phyloP scores from a whole-genome alignment of 306 rosid species.

The Ammopiptanthus mongolicus region DNA sequence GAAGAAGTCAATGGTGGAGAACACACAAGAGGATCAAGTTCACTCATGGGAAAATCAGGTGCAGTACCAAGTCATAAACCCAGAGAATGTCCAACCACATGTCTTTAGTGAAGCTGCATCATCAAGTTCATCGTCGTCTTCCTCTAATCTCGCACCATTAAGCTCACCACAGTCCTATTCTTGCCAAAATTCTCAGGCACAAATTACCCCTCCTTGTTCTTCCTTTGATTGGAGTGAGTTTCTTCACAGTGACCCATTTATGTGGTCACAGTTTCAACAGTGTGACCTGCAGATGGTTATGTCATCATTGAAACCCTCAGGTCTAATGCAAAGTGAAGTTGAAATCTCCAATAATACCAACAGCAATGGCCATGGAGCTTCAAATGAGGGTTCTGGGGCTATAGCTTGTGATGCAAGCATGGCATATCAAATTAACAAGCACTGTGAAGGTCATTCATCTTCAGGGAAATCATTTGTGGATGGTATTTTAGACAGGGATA shows the following conservation, averaged over 20 bases:
- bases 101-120: conserved; percentile 59
- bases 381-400: conserved; percentile 15
- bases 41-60: conserved; percentile 23
- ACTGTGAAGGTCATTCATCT: conserved; percentile 33
- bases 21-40: conserved; percentile 24
- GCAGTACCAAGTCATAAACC: conserved; percentile 35
- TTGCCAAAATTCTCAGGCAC: conserved; percentile 36
- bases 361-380: conserved; percentile 14
- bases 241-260: conserved; percentile 44
- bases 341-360: not conserved
- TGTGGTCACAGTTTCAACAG: conserved; percentile 34
- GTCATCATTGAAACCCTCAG: conserved; percentile 22
- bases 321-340: conserved; percentile 22
- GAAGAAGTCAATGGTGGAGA: conserved; percentile 20
- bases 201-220: conserved; percentile 25
- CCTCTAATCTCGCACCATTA: conserved; percentile 42
- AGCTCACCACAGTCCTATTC: conserved; percentile 37
- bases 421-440: conserved; percentile 21
- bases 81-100: conserved; percentile 35
- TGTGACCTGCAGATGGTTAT: conserved; percentile 14
- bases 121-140: conserved; percentile 66
- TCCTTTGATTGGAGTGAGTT: conserved; percentile 61
- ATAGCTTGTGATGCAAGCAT: conserved; percentile 30
- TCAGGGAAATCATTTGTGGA: conserved; percentile 67
- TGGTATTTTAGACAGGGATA: conserved; percentile 65